These are phyloP conservation scores for Ascodesmis nigricans DNA, from an alignment of 495 filamentous ascomycete genomes.

Conservation along the genomic window DNA sequence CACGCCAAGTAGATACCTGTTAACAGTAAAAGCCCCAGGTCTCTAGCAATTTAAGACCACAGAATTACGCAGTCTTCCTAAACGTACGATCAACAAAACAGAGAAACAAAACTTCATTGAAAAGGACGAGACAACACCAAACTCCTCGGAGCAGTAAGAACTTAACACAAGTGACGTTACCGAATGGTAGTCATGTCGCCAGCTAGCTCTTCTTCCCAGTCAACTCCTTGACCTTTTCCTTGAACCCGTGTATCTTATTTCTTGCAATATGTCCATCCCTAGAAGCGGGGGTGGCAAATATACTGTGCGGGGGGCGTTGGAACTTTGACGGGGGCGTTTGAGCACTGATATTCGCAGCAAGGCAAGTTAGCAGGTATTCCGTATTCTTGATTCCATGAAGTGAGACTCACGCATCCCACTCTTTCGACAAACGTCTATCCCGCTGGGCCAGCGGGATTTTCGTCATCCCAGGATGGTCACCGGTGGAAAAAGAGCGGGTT, in stretches of 20 bases:
- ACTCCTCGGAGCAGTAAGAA: not conserved
- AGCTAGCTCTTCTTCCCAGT: conserved; percentile 10
- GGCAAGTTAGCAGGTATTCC: not conserved
- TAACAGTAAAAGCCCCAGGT: no score
- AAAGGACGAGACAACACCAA: conserved; percentile 7
- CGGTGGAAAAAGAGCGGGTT: not conserved
- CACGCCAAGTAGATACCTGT: no score
- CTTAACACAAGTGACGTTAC: not conserved
- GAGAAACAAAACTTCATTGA: conserved; percentile 1
- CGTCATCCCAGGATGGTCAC: not conserved
- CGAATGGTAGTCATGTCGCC: not conserved
- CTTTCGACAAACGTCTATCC: conserved; percentile 1
- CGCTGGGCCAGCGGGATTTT: not conserved
- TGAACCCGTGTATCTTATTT: conserved; percentile 20
- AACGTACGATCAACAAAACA: conserved; percentile 10
- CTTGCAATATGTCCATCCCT: conserved; percentile 18
- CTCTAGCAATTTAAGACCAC: no score
- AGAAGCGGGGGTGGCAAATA: conserved; percentile 18
- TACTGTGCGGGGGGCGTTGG: conserved; percentile 16
- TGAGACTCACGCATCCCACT: not conserved
- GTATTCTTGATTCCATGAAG: not conserved
- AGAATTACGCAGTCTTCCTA: no score
- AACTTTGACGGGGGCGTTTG: conserved; percentile 17
- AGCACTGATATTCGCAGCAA: not conserved
- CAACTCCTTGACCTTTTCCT: conserved; percentile 20